These are phyloP conservation scores for Vanrija humicola DNA, from an alignment of 1,284 basidiomycete species.

Conservation along the genomic window DNA sequence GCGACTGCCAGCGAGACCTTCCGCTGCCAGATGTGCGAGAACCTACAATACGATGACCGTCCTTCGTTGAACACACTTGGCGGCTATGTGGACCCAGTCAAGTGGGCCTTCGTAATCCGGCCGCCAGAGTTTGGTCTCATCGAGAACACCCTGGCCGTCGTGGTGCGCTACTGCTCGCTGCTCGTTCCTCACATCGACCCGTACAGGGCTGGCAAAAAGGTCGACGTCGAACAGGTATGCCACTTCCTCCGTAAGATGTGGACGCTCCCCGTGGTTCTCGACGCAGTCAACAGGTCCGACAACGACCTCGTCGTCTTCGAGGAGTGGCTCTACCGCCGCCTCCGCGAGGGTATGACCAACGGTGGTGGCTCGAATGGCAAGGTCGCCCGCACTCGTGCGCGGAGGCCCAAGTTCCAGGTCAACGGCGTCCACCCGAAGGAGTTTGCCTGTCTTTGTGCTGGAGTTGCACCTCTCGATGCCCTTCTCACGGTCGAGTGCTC, in stretches of 20 bases:
- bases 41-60: constrained; percentile 26
- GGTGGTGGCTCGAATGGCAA: neutral
- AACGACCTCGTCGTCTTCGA: constrained; percentile 28
- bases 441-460: constrained; percentile 36
- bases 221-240: constrained; percentile 2
- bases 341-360: constrained; percentile 19
- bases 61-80: constrained; percentile 27
- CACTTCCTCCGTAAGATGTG: constrained; percentile 41
- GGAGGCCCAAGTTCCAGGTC: constrained; percentile 32
- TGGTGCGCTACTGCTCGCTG: constrained; percentile 19
- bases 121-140: constrained; percentile 28
- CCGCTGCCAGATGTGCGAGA: constrained; percentile 41
- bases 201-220: constrained; percentile 3
- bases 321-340: constrained; percentile 30
- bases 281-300: constrained; percentile 19
- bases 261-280: constrained; percentile 30
- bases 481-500: constrained; percentile 29
- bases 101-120: constrained; percentile 30
- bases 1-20: constrained; percentile 18
- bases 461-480: constrained; percentile 19
- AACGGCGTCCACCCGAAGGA: constrained; percentile 17
- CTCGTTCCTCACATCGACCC: constrained; percentile 26
- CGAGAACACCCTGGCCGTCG: constrained; percentile 15
- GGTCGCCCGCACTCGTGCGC: constrained; percentile 17
- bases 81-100: constrained; percentile 13